Evolutionary conservation across 805 yeast genomes (phyloP).

Genomic region (Starmerella powellii): DNA sequence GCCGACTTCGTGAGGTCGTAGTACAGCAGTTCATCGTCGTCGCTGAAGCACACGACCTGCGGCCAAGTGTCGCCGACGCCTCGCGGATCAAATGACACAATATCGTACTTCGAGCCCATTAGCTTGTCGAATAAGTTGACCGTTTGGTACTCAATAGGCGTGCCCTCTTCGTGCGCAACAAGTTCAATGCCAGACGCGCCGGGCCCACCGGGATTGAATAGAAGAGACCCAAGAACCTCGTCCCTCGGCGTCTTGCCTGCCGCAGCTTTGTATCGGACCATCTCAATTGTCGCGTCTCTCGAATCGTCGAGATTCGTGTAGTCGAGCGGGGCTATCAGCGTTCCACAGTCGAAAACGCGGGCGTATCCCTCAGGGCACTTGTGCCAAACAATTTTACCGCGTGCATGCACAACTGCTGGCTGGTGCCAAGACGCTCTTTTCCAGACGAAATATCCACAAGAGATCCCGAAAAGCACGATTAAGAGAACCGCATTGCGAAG

Average conservation of each 20-base stretch:
- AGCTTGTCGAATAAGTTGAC: conserved; percentile 1
- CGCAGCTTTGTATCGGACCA: conserved; percentile 3
- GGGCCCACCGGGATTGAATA: conserved; percentile 22
- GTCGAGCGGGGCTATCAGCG: conserved; percentile 4
- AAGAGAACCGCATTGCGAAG: too few species aligned
- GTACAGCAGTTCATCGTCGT: neutral
- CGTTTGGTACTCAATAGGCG: neutral
- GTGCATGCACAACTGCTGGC: too few species aligned
- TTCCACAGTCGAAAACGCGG: too few species aligned
- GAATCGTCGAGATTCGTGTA: conserved; percentile 2
- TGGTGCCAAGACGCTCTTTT: too few species aligned
- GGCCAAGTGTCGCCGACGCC: conserved; percentile 19
- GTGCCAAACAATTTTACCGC: too few species aligned
- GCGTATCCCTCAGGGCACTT: too few species aligned
- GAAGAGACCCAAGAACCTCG: conserved; percentile 14
- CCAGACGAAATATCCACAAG: too few species aligned
- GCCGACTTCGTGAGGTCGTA: neutral
- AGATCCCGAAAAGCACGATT: too few species aligned
- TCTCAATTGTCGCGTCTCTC: conserved; percentile 4
- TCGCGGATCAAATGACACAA: conserved; percentile 21
- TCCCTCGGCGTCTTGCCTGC: conserved; percentile 7
- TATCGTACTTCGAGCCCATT: conserved; percentile 15
- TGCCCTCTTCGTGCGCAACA: neutral
- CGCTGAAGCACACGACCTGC: conserved; percentile 7
- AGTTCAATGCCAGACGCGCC: conserved; percentile 19